These are phyloP conservation scores for Colletotrichum lindemuthianum DNA, from an alignment of 2,329 filamentous ascomycete genomes.

Conservation along the genomic window DNA sequence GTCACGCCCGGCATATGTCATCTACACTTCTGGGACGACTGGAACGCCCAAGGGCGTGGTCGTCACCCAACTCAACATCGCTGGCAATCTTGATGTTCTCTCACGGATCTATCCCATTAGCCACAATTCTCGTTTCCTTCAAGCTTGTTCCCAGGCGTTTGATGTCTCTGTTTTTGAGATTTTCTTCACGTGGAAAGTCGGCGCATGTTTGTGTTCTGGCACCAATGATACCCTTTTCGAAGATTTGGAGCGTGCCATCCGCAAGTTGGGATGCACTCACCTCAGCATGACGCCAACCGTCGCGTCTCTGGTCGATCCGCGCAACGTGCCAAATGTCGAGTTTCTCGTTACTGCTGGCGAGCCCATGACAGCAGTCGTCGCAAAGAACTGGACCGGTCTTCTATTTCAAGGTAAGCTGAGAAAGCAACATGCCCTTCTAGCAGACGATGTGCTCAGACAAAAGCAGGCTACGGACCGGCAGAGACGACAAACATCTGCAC, in stretches of 20 bases:
- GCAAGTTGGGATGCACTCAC: conserved; percentile 74
- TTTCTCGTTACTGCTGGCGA: conserved; percentile 87
- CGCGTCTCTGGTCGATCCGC: conserved; percentile 76
- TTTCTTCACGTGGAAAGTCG: conserved; percentile 82
- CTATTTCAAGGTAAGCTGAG: conserved; percentile 72
- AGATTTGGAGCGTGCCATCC: conserved; percentile 76
- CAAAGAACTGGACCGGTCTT: conserved; percentile 73
- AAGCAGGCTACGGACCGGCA: conserved; percentile 77
- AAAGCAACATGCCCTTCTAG: background rate
- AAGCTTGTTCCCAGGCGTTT: conserved; percentile 86
- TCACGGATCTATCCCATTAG: conserved; percentile 71
- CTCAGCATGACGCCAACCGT: conserved; percentile 88
- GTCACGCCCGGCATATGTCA: conserved; percentile 74
- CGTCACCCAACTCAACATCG: conserved; percentile 79
- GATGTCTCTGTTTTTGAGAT: conserved; percentile 93
- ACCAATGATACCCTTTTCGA: conserved; percentile 78
- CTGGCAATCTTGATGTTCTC: conserved; percentile 78
- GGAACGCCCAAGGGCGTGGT: conserved; percentile 83
- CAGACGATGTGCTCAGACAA: background rate
- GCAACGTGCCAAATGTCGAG: conserved; percentile 74
- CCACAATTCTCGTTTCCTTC: conserved; percentile 70
- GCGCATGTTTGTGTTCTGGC: conserved; percentile 81
- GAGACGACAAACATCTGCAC: conserved; percentile 92
- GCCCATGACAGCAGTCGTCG: conserved; percentile 77
- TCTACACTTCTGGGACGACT: conserved; percentile 87